These are phyloP conservation scores for Orobanche coerulescens DNA, from an alignment of 257 asterid genomes.

Conservation along the genomic window DNA sequence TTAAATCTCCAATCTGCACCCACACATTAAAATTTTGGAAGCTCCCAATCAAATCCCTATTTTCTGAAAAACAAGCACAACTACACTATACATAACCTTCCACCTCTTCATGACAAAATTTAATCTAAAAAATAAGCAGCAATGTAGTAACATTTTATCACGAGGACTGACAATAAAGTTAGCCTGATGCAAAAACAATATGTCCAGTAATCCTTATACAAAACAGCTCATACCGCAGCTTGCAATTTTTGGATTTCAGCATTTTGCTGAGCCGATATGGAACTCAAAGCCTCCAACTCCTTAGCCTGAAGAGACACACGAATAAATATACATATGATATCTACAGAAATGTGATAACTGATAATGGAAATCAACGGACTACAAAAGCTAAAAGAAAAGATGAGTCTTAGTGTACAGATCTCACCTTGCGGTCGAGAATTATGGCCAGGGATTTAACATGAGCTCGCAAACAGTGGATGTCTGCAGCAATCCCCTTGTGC, in stretches of 20 bases:
- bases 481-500: slow-evolving; percentile 76
- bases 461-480: slow-evolving; percentile 69
- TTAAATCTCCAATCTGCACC: slow-evolving; percentile 69
- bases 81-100: background rate
- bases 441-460: slow-evolving; percentile 56
- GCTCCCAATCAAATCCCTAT: slow-evolving; percentile 13
- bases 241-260: slow-evolving; percentile 63
- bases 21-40: slow-evolving; percentile 20
- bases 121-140: slow-evolving; percentile 37
- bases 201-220: background rate
- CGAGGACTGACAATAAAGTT: background rate
- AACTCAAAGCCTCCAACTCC: slow-evolving; percentile 54
- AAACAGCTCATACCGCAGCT: slow-evolving; percentile 47
- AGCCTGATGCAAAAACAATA: background rate
- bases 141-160: slow-evolving; percentile 3
- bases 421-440: slow-evolving; percentile 69
- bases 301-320: slow-evolving; percentile 40
- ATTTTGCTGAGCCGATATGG: slow-evolving; percentile 60
- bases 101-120: slow-evolving; percentile 6
- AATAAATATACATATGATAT: background rate
- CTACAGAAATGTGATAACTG: slow-evolving; percentile 6
- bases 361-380: slow-evolving; percentile 11
- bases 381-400: slow-evolving; percentile 5
- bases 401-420: slow-evolving; percentile 12
- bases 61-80: background rate